A percentile compares a stretch with the other conserved stretches of the same genome.
Evolutionary conservation across 805 yeast species (phyloP).

Genomic region (Scheffersomyces spartinae): DNA sequence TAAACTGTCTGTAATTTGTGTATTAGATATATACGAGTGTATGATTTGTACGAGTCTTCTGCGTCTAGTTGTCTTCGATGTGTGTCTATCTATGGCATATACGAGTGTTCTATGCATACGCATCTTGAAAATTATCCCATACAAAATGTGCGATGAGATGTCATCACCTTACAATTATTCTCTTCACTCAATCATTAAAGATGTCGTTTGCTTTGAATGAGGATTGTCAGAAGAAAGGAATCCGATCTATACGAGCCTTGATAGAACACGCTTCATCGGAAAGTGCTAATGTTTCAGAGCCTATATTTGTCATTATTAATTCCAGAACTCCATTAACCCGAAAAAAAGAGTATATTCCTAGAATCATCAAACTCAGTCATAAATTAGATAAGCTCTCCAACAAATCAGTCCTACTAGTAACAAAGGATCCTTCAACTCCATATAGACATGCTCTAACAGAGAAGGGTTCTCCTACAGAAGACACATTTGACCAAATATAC

Average conservation of each 20-base stretch:
- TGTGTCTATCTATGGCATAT: no score
- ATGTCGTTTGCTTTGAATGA: constrained; percentile 8
- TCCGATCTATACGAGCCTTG: constrained; percentile 7
- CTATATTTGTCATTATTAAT: constrained; percentile 23
- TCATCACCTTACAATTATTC: background rate
- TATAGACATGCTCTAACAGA: constrained; percentile 39
- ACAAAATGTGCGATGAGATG: no score
- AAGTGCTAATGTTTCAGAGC: constrained; percentile 8
- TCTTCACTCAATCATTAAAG: no score
- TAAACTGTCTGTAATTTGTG: no score
- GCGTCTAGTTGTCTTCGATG: no score
- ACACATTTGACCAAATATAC: constrained; percentile 47
- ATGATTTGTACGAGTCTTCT: no score
- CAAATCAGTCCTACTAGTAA: constrained; percentile 45
- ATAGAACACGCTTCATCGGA: constrained; percentile 7
- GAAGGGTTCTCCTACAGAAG: constrained; percentile 45
- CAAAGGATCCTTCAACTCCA: constrained; percentile 60
- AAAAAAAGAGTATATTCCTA: constrained; percentile 27
- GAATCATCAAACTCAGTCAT: no score
- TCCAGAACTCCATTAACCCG: constrained; percentile 15
- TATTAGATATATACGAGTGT: no score
- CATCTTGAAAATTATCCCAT: no score
- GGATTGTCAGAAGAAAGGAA: constrained; percentile 6
- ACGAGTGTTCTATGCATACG: no score
- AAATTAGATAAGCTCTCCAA: constrained; percentile 39